Evolutionary conservation across 345 rosid genomes (phyloP), one percentile per base, ranked within the genome.

Genomic region (Linum trigynum): DNA sequence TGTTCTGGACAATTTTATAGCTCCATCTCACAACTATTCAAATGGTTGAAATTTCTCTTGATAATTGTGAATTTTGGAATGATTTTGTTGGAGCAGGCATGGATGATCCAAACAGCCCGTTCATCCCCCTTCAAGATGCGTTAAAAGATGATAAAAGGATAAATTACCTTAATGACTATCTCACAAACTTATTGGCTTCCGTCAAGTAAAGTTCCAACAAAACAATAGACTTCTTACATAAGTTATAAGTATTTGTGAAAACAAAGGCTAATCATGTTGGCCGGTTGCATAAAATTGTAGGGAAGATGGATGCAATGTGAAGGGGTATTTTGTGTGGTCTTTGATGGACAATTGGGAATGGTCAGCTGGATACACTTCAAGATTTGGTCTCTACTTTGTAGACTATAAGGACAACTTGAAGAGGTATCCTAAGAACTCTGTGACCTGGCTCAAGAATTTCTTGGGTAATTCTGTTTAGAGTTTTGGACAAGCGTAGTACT

Each of bases 251-350:
- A 9, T 8, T 23, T 23, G 32, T 23, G 32, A 23, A 23, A 23
- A 23, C 32, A 23, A 23, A 0, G 32, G 32, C 32, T 23, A 23
- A 23, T 23, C 32, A n/a, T 42, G 1, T 57, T 3, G 15, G 57
- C n/a, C 2, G 17, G 6, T 12, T 32, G 37, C 5, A 7, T 51
- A 23, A 2, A 16, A 69, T 64, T 69, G 66, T 86, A 88, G 90
- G 76, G 96, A 90, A 61, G 99, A 94, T 72, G 96, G 97, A 2
- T 94, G 97, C 79, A 94, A 94, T 67, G 97, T 94, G 70, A 88
- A 85, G 78, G 97, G 96, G 38, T 90, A 94, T 71, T 94, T 94
- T 57, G 95, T 65, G 14, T 94, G 99, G 99, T 88, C 99, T 11
- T 57, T 90, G 17, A 61, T 88, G 76, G 99, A 94, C 69, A 94